These are phyloP conservation scores for Camellia oleifera DNA, from an alignment of 179 eudicot genomes.

Conservation along the genomic window DNA sequence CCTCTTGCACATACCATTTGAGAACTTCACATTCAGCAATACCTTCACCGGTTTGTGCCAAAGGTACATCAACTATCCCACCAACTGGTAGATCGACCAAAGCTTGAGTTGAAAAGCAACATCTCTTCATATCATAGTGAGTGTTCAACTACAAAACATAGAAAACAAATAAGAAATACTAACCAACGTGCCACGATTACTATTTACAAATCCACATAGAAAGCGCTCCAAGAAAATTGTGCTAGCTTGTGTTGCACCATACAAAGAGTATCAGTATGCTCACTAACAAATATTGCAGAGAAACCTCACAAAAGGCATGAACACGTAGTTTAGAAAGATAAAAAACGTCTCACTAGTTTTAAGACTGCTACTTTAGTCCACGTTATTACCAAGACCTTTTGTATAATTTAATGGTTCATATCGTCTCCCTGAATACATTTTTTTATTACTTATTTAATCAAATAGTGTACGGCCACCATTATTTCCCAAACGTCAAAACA, in stretches of 20 bases:
- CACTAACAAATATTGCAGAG: background rate
- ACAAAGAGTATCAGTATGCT: background rate
- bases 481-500: too few relatives aligned
- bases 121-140: constrained; percentile 28
- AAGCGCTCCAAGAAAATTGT: background rate
- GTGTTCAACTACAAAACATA: constrained; percentile 36
- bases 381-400: background rate
- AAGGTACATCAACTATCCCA: constrained; percentile 75
- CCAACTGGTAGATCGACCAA: constrained; percentile 33
- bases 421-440: too few relatives aligned
- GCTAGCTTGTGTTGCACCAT: background rate
- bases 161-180: background rate
- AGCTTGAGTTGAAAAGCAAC: constrained; percentile 57
- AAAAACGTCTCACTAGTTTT: background rate
- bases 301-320: background rate
- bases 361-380: background rate
- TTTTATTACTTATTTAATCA: too few relatives aligned
- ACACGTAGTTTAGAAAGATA: background rate
- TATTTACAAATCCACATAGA: background rate
- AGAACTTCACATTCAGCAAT: constrained; percentile 95
- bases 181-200: background rate
- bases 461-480: too few relatives aligned
- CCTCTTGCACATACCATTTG: constrained; percentile 94
- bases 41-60: constrained; percentile 97
- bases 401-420: background rate